These are phyloP conservation scores for Candida glucosophila DNA, from an alignment of 1,139 yeast genomes.

Conservation along the genomic window DNA sequence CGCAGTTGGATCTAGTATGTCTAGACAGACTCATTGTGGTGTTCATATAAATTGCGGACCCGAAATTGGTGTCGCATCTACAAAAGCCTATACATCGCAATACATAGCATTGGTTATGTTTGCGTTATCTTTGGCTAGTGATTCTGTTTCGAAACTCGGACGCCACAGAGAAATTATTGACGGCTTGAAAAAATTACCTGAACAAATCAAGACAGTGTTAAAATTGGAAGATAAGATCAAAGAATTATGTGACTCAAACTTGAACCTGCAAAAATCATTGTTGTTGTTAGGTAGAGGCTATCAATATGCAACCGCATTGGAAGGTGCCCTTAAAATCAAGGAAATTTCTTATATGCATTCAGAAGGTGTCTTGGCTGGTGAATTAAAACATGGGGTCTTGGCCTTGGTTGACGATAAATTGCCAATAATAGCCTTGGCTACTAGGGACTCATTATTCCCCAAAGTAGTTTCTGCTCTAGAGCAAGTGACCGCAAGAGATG, in stretches of 20 bases:
- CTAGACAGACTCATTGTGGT: slow-evolving; percentile 97
- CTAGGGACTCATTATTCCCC: slow-evolving; percentile 95
- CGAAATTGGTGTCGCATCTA: slow-evolving; percentile 99
- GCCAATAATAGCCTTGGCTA: slow-evolving; percentile 93
- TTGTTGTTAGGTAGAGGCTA: slow-evolving; percentile 94
- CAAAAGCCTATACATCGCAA: slow-evolving; percentile 98
- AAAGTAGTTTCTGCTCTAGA: slow-evolving; percentile 93
- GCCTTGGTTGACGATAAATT: slow-evolving; percentile 92
- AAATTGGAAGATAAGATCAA: slow-evolving; percentile 67
- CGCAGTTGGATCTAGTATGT: slow-evolving; percentile 92
- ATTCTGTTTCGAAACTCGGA: slow-evolving; percentile 63
- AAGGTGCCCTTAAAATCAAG: slow-evolving; percentile 96
- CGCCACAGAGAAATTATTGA: slow-evolving; percentile 84
- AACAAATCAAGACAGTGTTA: slow-evolving; percentile 74
- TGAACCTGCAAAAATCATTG: slow-evolving; percentile 78
- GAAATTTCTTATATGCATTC: slow-evolving; percentile 99
- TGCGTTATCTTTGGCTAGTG: slow-evolving; percentile 89
- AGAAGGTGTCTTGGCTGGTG: slow-evolving; percentile 99
- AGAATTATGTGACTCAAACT: slow-evolving; percentile 59
- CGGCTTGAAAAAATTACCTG: slow-evolving; percentile 79
- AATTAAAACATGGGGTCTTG: slow-evolving; percentile 95
- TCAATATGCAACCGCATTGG: slow-evolving; percentile 95
- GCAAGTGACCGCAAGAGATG: slow-evolving; percentile 95
- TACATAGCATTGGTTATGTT: slow-evolving; percentile 95
- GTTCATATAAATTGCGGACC: slow-evolving; percentile 99